These are phyloP conservation scores for Phellopilus nigrolimitatus DNA, from an alignment of 1,284 basidiomycete genomes.

Conservation along the genomic window DNA sequence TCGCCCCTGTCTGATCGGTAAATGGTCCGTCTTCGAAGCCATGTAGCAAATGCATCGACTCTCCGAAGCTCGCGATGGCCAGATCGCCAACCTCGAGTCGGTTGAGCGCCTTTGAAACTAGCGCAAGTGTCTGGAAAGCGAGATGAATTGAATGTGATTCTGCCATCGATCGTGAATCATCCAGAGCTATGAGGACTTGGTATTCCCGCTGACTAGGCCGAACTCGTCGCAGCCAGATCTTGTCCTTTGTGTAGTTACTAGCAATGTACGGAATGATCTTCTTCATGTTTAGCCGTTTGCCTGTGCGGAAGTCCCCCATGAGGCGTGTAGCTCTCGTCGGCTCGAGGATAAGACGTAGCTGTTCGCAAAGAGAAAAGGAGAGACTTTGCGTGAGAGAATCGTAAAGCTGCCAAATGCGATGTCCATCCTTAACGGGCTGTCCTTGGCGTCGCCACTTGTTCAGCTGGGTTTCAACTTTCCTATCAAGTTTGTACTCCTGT, in stretches of 20 bases:
- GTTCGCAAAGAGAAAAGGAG: constrained; percentile 90
- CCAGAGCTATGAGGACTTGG: constrained; percentile 91
- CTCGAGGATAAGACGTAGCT: constrained; percentile 93
- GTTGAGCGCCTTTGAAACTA: constrained; percentile 88
- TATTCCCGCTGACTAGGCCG: constrained; percentile 94
- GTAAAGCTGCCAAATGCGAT: constrained; percentile 88
- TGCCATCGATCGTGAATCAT: constrained; percentile 97
- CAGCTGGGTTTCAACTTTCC: constrained; percentile 56
- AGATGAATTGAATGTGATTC: constrained; percentile 91
- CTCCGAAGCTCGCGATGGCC: constrained; percentile 88
- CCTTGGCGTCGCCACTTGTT: constrained; percentile 59
- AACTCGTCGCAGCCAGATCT: constrained; percentile 96
- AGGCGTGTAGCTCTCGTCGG: constrained; percentile 93
- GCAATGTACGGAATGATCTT: constrained; percentile 99
- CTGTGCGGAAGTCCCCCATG: constrained; percentile 96
- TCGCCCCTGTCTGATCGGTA: constrained; percentile 74
- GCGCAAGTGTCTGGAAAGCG: constrained; percentile 90
- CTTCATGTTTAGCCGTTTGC: constrained; percentile 98
- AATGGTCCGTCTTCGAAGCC: constrained; percentile 78
- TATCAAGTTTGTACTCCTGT: constrained; percentile 29
- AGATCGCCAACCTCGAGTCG: constrained; percentile 95
- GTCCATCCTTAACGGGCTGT: constrained; percentile 53
- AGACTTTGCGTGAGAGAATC: constrained; percentile 87
- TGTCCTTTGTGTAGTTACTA: constrained; percentile 98
- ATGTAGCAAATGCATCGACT: constrained; percentile 84